phyloP scores from a whole-genome alignment of 345 rosid species.

The Alliaria petiolata region DNA sequence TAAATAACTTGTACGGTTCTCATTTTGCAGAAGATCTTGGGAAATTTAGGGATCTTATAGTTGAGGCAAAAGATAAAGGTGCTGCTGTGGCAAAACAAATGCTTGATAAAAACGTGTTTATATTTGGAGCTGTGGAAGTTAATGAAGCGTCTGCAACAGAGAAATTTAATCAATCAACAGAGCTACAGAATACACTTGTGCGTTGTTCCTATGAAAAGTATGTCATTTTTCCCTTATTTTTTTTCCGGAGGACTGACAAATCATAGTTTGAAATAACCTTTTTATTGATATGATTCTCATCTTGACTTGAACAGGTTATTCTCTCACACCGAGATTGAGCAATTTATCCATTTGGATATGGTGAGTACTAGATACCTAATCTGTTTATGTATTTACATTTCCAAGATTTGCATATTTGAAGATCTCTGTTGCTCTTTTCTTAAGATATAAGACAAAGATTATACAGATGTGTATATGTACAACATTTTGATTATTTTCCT shows the following conservation, averaged over 20 bases:
- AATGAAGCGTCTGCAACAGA: conserved; percentile 42
- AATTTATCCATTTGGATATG: conserved; percentile 73
- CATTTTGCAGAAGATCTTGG: conserved; percentile 61
- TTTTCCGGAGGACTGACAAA: conserved; percentile 2
- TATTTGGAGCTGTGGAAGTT: conserved; percentile 67
- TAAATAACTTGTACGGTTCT: not conserved
- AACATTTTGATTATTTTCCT: not conserved
- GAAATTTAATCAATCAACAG: conserved; percentile 43
- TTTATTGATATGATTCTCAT: conserved; percentile 16
- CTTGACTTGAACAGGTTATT: conserved; percentile 47
- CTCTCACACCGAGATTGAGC: conserved; percentile 46
- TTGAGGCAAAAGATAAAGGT: conserved; percentile 50
- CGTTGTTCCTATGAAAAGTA: conserved; percentile 63
- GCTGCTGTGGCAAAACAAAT: conserved; percentile 53
- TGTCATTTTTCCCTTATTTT: not conserved
- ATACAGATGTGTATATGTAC: not conserved
- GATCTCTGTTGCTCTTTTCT: not conserved
- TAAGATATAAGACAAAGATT: not conserved
- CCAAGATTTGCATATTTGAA: not conserved
- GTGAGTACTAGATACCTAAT: conserved; percentile 37
- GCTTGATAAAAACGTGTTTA: conserved; percentile 62
- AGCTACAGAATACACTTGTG: conserved; percentile 58
- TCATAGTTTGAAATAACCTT: not conserved
- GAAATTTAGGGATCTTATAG: conserved; percentile 56
- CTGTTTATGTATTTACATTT: not conserved